phyloP scores from a whole-genome alignment of 2,329 filamentous ascomycete genomes.

The Chalaropsis thielavioides region DNA sequence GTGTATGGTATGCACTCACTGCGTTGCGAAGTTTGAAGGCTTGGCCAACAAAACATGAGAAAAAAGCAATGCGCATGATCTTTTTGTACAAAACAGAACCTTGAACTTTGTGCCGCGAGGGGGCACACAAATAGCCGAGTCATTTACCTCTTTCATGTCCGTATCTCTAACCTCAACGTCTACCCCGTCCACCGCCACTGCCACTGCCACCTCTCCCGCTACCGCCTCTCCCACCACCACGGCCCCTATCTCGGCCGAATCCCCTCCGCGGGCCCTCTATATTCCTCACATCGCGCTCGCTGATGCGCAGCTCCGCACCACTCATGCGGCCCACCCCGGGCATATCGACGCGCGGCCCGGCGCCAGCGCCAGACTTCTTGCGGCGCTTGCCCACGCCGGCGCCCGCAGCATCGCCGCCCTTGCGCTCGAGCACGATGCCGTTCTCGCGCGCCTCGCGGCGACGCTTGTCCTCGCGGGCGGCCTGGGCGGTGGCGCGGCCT shows the following conservation, averaged over 20 bases:
- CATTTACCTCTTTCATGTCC: neutral
- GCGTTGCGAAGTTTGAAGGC: no score
- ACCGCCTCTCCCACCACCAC: conserved; percentile 22
- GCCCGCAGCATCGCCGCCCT: conserved; percentile 20
- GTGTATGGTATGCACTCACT: no score
- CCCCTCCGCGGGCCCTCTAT: conserved; percentile 43
- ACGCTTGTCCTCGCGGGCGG: conserved; percentile 51
- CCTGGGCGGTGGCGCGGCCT: conserved; percentile 61
- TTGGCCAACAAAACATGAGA: no score
- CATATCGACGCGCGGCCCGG: conserved; percentile 52
- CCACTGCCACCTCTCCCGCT: conserved; percentile 21
- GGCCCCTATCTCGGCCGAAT: conserved; percentile 17
- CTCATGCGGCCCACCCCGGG: conserved; percentile 69
- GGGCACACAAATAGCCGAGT: neutral
- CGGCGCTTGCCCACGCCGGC: conserved; percentile 23
- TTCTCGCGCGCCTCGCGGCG: conserved; percentile 74
- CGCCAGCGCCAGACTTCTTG: conserved; percentile 27
- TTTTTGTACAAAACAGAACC: neutral
- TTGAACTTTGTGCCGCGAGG: neutral
- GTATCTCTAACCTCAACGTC: neutral
- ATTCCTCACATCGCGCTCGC: conserved; percentile 56
- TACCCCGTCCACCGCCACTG: conserved; percentile 18
- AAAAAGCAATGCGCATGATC: no score
- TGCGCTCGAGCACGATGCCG: conserved; percentile 69
- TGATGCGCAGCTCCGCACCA: conserved; percentile 66